Percentiles rank a stretch among this genome's conserved stretches.
These are phyloP conservation scores for Fraxinus ornus DNA, from an alignment of 305 asterid species.

Conservation along the genomic window DNA sequence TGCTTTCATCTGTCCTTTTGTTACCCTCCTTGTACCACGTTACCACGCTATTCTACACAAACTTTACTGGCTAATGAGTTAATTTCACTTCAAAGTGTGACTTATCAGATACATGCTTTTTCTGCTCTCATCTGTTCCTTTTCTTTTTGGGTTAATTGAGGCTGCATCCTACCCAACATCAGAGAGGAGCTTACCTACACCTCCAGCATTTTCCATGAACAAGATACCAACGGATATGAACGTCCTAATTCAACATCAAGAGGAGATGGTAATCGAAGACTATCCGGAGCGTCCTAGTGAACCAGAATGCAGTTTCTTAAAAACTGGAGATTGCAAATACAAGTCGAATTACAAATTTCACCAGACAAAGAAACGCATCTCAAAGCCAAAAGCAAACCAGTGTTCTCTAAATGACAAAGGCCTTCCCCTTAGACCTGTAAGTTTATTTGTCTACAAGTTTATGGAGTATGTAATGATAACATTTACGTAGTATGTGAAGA, in stretches of 20 bases:
- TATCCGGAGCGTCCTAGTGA: slow-evolving; percentile 89
- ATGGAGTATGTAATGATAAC: too few species aligned
- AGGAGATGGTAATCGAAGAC: slow-evolving; percentile 47
- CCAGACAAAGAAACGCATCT: slow-evolving; percentile 60
- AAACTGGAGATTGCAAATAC: slow-evolving; percentile 87
- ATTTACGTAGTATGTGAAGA: too few species aligned
- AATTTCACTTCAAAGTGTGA: neutral
- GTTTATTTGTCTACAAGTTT: slow-evolving; percentile 24
- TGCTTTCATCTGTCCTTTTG: slow-evolving; percentile 4
- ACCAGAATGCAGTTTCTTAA: slow-evolving; percentile 79
- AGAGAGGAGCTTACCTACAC: slow-evolving; percentile 73
- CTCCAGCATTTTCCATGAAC: slow-evolving; percentile 74
- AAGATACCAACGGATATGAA: slow-evolving; percentile 43
- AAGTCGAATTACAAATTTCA: slow-evolving; percentile 77
- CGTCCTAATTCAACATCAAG: slow-evolving; percentile 48
- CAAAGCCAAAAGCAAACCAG: slow-evolving; percentile 38
- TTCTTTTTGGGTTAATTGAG: slow-evolving; percentile 41
- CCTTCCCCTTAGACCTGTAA: slow-evolving; percentile 91
- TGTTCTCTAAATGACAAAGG: slow-evolving; percentile 71
- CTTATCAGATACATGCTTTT: neutral
- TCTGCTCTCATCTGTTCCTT: slow-evolving; percentile 27
- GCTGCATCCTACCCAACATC: slow-evolving; percentile 52
- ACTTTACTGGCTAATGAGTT: neutral
- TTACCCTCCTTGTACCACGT: neutral
- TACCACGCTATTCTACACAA: neutral